Percentiles rank a stretch among this genome's conserved stretches.
phyloP scores from a whole-genome alignment of 441 rosid species.

The Gossypium trilobum region DNA sequence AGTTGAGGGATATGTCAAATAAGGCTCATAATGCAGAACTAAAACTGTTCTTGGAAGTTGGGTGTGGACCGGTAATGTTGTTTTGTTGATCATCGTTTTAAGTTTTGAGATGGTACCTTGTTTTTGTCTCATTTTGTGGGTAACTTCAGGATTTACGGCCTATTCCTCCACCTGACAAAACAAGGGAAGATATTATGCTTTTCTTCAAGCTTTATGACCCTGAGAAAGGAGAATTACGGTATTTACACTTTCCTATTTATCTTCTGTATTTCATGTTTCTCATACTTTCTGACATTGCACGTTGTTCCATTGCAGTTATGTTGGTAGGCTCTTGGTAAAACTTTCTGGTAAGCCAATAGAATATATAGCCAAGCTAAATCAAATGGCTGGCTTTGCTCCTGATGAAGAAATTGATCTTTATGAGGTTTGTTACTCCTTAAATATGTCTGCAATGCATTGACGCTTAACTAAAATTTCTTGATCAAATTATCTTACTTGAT shows the following conservation, averaged over 20 bases:
- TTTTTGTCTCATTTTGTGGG: constrained; percentile 1
- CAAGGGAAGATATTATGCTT: constrained; percentile 72
- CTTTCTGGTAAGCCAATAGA: constrained; percentile 68
- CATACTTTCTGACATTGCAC: constrained; percentile 5
- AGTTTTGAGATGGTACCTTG: neutral
- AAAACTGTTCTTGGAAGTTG: constrained; percentile 85
- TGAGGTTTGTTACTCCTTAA: constrained; percentile 51
- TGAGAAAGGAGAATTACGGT: constrained; percentile 75
- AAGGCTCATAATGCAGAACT: constrained; percentile 71
- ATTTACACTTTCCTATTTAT: constrained; percentile 4
- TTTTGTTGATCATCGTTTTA: neutral
- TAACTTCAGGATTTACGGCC: constrained; percentile 59
- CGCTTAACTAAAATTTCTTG: constrained; percentile 12
- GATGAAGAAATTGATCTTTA: constrained; percentile 82
- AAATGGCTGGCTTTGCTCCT: constrained; percentile 82
- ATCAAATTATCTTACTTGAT: constrained; percentile 10
- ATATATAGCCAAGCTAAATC: constrained; percentile 56
- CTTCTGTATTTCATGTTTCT: neutral
- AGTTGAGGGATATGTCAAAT: constrained; percentile 74
- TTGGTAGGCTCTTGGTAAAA: constrained; percentile 81
- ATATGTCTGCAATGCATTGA: neutral
- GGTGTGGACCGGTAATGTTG: constrained; percentile 56
- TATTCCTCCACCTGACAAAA: constrained; percentile 59
- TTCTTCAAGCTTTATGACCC: constrained; percentile 90
- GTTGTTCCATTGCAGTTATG: constrained; percentile 44